Percentiles rank a stretch among this genome's conserved stretches.
These are phyloP conservation scores for Leccinum olivaceopallidum DNA, from an alignment of 768 basidiomycete species.

Conservation along the genomic window DNA sequence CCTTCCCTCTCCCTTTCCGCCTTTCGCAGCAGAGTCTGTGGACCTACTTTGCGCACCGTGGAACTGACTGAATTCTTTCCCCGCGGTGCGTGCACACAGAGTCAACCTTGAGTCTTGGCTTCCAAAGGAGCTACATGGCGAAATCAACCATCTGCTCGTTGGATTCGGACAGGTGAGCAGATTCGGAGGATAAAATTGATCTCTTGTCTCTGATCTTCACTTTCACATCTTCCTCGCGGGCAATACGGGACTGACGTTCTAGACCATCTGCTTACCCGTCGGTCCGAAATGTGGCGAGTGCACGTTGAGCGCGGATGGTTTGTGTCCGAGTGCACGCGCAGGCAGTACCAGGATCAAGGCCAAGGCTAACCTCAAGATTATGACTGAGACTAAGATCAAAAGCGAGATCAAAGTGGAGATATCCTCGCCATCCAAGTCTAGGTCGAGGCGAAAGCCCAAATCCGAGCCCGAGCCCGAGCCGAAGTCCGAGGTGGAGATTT, in stretches of 20 bases:
- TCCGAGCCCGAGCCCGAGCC: not conserved
- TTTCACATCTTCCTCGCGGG: not conserved
- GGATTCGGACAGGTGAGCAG: slow-evolving; percentile 77
- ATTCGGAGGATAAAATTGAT: not conserved
- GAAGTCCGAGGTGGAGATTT: not conserved
- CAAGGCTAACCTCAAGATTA: slow-evolving; percentile 25
- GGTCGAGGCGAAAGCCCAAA: not conserved
- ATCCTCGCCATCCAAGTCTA: not conserved
- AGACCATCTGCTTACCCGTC: slow-evolving; percentile 70
- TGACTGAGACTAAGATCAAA: slow-evolving; percentile 37
- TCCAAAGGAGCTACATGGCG: slow-evolving; percentile 65
- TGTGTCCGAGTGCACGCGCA: slow-evolving; percentile 67
- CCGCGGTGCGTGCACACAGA: slow-evolving; percentile 33
- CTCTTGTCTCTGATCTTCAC: not conserved
- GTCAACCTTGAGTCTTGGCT: slow-evolving; percentile 84
- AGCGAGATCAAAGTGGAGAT: not conserved
- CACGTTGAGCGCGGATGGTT: slow-evolving; percentile 48
- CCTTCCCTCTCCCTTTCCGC: not conserved
- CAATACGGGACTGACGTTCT: not conserved
- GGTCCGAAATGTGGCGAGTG: slow-evolving; percentile 67
- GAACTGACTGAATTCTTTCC: not conserved
- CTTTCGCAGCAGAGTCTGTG: not conserved
- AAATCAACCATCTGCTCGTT: slow-evolving; percentile 81
- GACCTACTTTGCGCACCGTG: not conserved
- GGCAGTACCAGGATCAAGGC: slow-evolving; percentile 25